phyloP scores from a whole-genome alignment of 108 stramenopile species.

The Cylindrotheca closterium region DNA sequence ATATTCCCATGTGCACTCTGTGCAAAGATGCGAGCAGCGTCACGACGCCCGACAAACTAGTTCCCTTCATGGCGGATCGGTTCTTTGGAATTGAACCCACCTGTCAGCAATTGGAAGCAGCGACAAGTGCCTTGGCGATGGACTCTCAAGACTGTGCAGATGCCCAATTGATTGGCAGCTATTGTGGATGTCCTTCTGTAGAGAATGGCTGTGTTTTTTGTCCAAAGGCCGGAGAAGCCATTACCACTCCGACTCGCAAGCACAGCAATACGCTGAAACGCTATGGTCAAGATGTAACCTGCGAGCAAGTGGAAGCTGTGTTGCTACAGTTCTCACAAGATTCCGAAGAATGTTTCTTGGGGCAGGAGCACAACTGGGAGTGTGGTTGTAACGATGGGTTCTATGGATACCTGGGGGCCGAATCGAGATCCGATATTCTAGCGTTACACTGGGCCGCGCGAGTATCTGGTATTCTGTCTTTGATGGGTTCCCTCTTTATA shows the following conservation, averaged over 20 bases:
- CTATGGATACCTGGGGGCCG: neutral
- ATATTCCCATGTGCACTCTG: neutral
- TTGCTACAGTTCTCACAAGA: neutral
- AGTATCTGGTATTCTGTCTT: neutral
- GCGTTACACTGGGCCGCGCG: neutral
- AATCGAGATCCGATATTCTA: neutral
- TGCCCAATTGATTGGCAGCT: neutral
- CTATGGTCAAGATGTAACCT: neutral
- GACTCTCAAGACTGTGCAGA: neutral
- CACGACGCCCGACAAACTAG: neutral
- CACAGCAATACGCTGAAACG: neutral
- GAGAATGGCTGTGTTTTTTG: neutral
- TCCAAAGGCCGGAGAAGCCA: neutral
- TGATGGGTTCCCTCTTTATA: neutral
- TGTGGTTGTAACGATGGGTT: neutral
- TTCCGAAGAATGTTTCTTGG: neutral
- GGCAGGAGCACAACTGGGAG: neutral
- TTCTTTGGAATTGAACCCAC: neutral
- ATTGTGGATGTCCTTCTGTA: neutral
- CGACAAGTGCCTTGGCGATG: neutral
- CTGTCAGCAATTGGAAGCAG: neutral
- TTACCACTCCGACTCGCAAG: neutral
- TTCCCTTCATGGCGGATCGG: neutral
- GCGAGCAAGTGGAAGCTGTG: neutral
- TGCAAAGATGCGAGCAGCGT: neutral